Conservation (phyloP, 1,139 yeast species). For the Geotrichum klebahnii region DNA sequence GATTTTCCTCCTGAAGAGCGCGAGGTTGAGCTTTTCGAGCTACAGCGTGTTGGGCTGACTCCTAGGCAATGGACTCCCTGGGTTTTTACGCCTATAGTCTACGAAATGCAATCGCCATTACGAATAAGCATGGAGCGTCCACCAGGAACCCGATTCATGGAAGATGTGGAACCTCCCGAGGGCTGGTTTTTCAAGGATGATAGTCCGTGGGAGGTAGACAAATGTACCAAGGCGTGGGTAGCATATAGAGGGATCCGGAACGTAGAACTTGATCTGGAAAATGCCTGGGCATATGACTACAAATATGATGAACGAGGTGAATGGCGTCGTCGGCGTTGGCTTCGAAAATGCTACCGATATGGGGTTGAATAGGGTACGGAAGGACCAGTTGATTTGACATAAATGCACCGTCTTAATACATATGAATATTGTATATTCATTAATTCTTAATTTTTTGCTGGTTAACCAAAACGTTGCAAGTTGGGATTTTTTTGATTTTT, state of each 20-base stretch:
- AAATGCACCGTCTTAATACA: too few relatives aligned
- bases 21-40: slow-evolving; percentile 67
- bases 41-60: slow-evolving; percentile 62
- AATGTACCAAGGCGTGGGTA: slow-evolving; percentile 52
- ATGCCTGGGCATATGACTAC: slow-evolving; percentile 48
- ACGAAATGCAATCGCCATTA: slow-evolving; percentile 48
- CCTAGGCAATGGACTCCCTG: slow-evolving; percentile 59
- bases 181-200: slow-evolving; percentile 67
- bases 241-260: slow-evolving; percentile 43
- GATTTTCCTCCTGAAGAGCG: slow-evolving; percentile 57
- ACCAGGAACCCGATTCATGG: slow-evolving; percentile 55
- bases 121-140: slow-evolving; percentile 63
- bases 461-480: too few relatives aligned
- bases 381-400: too few relatives aligned
- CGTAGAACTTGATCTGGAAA: slow-evolving; percentile 38
- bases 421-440: not conserved
- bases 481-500: too few relatives aligned
- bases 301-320: slow-evolving; percentile 34
- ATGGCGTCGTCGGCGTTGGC: slow-evolving; percentile 43
- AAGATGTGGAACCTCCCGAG: slow-evolving; percentile 60
- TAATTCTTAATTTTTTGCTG: not conserved
- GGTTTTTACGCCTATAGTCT: slow-evolving; percentile 48
- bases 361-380: too few relatives aligned
- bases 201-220: slow-evolving; percentile 67
- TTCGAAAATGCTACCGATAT: slow-evolving; percentile 33